Percentiles rank a stretch among this genome's conserved stretches.
These are phyloP conservation scores for Phytophthora quininea DNA, from an alignment of 352 stramenopile species.

Conservation along the genomic window DNA sequence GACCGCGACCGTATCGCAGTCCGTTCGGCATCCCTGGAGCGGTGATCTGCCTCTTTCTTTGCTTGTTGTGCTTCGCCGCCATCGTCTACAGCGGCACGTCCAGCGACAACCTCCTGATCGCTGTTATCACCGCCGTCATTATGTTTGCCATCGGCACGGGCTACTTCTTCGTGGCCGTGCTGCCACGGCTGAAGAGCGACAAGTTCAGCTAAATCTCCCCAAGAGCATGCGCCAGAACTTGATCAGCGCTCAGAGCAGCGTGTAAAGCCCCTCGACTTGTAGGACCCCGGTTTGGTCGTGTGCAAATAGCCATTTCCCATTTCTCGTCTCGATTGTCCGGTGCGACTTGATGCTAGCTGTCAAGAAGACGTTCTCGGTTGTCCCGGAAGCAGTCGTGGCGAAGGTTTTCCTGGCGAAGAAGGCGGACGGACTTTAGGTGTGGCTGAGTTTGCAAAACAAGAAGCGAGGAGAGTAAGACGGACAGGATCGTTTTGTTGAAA, in stretches of 20 bases:
- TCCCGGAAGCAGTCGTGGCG: no score
- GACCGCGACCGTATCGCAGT: constrained; percentile 56
- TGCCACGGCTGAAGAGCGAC: constrained; percentile 30
- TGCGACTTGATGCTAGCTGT: no score
- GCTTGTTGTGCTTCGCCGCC: constrained; percentile 48
- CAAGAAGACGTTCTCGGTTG: no score
- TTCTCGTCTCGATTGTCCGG: neutral
- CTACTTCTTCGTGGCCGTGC: constrained; percentile 48
- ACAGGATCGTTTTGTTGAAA: no score
- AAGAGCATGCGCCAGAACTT: constrained; percentile 42
- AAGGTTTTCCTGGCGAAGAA: no score
- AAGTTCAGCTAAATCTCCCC: constrained; percentile 24
- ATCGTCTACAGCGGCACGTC: constrained; percentile 71
- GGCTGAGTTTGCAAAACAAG: no score
- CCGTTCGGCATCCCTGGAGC: constrained; percentile 63
- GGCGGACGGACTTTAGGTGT: no score
- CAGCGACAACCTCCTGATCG: constrained; percentile 62
- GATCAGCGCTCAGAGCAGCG: constrained; percentile 32
- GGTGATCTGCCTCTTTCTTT: constrained; percentile 53
- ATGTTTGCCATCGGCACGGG: constrained; percentile 52
- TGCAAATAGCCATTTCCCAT: neutral
- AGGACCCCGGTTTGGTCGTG: neutral
- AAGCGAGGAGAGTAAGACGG: no score
- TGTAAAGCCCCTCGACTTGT: constrained; percentile 1
- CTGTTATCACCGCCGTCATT: constrained; percentile 51